These are phyloP conservation scores for Peronospora farinosa DNA, from an alignment of 352 stramenopile genomes.

Conservation along the genomic window DNA sequence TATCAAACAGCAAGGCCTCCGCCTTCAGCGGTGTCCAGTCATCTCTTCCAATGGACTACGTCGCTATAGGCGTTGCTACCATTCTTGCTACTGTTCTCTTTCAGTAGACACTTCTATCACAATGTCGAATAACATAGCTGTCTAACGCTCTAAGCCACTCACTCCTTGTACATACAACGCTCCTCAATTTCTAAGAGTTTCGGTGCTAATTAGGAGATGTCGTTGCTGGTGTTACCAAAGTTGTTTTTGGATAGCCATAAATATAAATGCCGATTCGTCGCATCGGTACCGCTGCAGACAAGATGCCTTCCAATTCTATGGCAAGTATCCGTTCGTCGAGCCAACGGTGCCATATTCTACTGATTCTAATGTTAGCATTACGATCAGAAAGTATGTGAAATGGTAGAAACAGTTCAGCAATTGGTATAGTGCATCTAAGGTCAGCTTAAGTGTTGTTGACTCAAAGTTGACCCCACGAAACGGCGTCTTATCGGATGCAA, in stretches of 20 bases:
- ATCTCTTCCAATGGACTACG: constrained; percentile 14
- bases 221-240: neutral
- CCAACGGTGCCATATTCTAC: neutral
- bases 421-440: neutral
- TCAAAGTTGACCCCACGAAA: neutral
- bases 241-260: neutral
- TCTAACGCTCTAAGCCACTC: neutral
- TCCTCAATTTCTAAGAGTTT: neutral
- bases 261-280: constrained; percentile 1
- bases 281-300: neutral
- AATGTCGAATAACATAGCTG: constrained; percentile 9
- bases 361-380: constrained; percentile 1
- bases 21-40: constrained; percentile 18
- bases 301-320: neutral
- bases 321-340: neutral
- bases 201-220: neutral
- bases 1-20: constrained; percentile 6
- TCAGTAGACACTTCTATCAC: constrained; percentile 21
- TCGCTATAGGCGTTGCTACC: constrained; percentile 24
- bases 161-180: neutral
- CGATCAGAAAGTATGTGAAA: constrained; percentile 3
- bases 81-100: constrained; percentile 31
- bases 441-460: neutral
- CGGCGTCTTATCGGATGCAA: neutral
- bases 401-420: neutral